phyloP scores from a whole-genome alignment of 805 yeast genomes.

The Monosporozyma solicola region DNA sequence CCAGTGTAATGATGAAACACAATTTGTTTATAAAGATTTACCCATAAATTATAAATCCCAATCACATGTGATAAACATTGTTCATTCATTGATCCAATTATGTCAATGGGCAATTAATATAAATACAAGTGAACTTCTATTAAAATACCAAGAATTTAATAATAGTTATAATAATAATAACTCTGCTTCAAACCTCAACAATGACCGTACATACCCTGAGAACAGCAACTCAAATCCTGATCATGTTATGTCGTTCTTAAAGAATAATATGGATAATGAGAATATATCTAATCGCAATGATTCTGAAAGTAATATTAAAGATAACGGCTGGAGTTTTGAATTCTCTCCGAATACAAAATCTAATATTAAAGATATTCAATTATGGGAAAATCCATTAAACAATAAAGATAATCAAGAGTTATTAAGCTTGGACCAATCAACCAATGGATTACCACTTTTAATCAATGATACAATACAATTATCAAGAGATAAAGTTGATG shows the following conservation, averaged over 20 bases:
- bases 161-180: background rate
- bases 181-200: background rate
- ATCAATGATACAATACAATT: constrained; percentile 58
- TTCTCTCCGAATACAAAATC: constrained; percentile 55
- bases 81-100: constrained; percentile 37
- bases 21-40: constrained; percentile 47
- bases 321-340: constrained; percentile 15
- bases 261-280: background rate
- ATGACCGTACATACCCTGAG: background rate
- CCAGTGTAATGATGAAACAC: constrained; percentile 8
- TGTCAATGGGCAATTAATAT: constrained; percentile 69
- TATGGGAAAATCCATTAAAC: constrained; percentile 13
- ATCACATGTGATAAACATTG: constrained; percentile 7
- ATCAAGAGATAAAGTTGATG: constrained; percentile 57
- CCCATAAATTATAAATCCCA: constrained; percentile 24
- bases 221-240: background rate
- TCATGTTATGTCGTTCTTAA: background rate
- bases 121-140: constrained; percentile 56
- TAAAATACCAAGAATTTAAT: background rate
- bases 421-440: constrained; percentile 19
- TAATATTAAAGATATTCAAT: constrained; percentile 40
- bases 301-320: background rate
- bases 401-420: constrained; percentile 1
- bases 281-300: background rate
- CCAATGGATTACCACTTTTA: constrained; percentile 53